Evolutionary conservation across 371 early-diverging fungal genomes (phyloP).

Genomic region (Saksenaea vasiformis): DNA sequence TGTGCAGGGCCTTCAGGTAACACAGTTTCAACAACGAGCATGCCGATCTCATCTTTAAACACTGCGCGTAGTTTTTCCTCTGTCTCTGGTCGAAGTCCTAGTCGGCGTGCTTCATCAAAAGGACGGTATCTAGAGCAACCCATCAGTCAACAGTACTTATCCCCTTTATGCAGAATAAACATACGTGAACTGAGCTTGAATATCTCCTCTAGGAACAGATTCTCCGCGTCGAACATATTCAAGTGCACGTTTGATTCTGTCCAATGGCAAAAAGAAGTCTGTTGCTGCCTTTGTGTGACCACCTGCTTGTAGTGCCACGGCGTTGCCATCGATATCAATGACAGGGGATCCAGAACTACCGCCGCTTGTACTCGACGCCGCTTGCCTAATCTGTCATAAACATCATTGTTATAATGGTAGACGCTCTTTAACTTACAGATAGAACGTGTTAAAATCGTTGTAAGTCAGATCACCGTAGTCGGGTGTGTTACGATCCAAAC

Average conservation of each 20-base stretch:
- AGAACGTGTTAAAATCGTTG: conserved; percentile 81
- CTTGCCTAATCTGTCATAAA: conserved; percentile 52
- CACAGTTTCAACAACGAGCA: conserved; percentile 83
- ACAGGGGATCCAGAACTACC: conserved; percentile 91
- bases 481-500: conserved; percentile 81
- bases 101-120: conserved; percentile 75
- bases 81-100: conserved; percentile 68
- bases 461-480: conserved; percentile 63
- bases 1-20: conserved; percentile 85
- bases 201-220: conserved; percentile 85
- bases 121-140: conserved; percentile 51
- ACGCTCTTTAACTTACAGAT: conserved; percentile 46
- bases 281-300: conserved; percentile 83
- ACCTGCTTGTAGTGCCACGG: conserved; percentile 91
- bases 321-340: conserved; percentile 89
- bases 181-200: conserved; percentile 82
- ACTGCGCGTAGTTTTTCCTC: conserved; percentile 72
- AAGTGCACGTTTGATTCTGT: conserved; percentile 82
- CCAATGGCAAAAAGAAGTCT: conserved; percentile 90
- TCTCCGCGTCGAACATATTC: conserved; percentile 66
- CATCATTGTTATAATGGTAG: not conserved
- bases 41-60: conserved; percentile 83
- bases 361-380: conserved; percentile 79
- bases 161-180: conserved; percentile 10
- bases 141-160: not conserved